A percentile compares a stretch with the other conserved stretches of the same genome.
Evolutionary conservation across 768 basidiomycete species (phyloP).

Genomic region (Amanita jacksonii): DNA sequence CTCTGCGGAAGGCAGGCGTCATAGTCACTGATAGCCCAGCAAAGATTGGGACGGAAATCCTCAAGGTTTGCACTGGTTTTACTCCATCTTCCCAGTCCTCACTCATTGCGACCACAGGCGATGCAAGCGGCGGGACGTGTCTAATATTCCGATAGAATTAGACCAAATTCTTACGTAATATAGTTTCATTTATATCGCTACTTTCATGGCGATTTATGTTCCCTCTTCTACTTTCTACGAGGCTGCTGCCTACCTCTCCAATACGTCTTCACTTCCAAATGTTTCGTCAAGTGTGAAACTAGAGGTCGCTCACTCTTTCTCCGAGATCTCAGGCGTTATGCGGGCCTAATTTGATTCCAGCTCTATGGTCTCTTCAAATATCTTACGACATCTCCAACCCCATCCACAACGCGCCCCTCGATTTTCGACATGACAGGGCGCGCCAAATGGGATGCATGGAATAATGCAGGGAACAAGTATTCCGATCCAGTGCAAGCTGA

Average conservation of each 20-base stretch:
- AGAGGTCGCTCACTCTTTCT: slow-evolving; percentile 45
- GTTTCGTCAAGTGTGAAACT: slow-evolving; percentile 60
- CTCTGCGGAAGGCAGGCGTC: slow-evolving; percentile 85
- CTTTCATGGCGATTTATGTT: slow-evolving; percentile 15
- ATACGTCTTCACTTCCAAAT: slow-evolving; percentile 38
- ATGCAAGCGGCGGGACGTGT: slow-evolving; percentile 71
- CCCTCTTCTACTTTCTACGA: slow-evolving; percentile 36
- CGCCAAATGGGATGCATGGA: slow-evolving; percentile 89
- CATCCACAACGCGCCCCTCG: slow-evolving; percentile 53
- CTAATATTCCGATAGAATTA: slow-evolving; percentile 15
- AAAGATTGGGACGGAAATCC: slow-evolving; percentile 84
- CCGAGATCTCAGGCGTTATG: slow-evolving; percentile 17
- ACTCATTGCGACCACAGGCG: slow-evolving; percentile 35
- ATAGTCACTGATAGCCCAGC: slow-evolving; percentile 94
- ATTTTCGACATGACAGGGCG: slow-evolving; percentile 72
- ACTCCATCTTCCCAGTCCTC: neutral
- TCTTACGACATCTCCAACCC: slow-evolving; percentile 48
- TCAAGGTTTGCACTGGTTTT: slow-evolving; percentile 52
- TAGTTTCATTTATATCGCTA: neutral
- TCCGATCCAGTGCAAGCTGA: slow-evolving; percentile 40
- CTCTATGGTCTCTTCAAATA: slow-evolving; percentile 82
- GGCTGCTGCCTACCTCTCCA: slow-evolving; percentile 59
- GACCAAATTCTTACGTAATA: slow-evolving; percentile 14
- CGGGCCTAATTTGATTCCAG: slow-evolving; percentile 38
- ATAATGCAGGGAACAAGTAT: slow-evolving; percentile 37